Evolutionary conservation across 345 rosid species (phyloP).

Genomic region (Cardiospermum halicacabum): DNA sequence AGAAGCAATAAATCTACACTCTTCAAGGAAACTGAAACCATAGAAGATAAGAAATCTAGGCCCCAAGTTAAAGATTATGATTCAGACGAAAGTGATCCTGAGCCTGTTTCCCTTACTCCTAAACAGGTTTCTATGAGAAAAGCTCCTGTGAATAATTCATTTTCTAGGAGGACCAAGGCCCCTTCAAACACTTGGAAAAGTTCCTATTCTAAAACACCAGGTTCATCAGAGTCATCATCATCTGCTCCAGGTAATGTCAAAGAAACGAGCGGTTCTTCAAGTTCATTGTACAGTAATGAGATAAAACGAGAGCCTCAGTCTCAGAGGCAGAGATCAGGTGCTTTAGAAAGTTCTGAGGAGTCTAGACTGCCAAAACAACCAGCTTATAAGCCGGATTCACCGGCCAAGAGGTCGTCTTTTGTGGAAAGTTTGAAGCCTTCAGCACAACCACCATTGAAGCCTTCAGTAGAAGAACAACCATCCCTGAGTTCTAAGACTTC

Average conservation of each 20-base stretch:
- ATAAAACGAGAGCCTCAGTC: conserved; percentile 7
- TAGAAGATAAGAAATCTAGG: conserved; percentile 26
- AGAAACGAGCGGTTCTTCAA: conserved; percentile 20
- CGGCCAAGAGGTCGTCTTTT: conserved; percentile 19
- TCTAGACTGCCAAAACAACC: conserved; percentile 18
- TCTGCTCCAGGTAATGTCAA: conserved; percentile 9
- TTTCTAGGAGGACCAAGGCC: conserved; percentile 64
- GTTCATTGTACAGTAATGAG: conserved; percentile 15
- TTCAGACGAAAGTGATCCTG: conserved; percentile 32
- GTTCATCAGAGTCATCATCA: conserved; percentile 15
- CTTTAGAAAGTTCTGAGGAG: conserved; percentile 11
- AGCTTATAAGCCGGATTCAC: conserved; percentile 3
- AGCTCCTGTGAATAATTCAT: conserved; percentile 21
- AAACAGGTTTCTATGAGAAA: conserved; percentile 28
- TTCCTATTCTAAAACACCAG: conserved; percentile 21
- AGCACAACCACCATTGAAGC: conserved; percentile 18
- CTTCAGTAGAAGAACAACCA: conserved; percentile 27
- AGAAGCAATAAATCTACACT: conserved; percentile 19
- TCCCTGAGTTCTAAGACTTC: conserved; percentile 21
- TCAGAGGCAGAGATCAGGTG: conserved; percentile 20
- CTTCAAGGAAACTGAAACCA: conserved; percentile 9
- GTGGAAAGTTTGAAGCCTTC: conserved; percentile 21
- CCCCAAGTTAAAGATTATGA: conserved; percentile 30
- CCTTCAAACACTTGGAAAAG: conserved; percentile 20
- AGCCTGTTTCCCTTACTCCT: conserved; percentile 28